These are phyloP conservation scores for Talinum fruticosum DNA, from an alignment of 148 eudicot genomes.

Conservation along the genomic window DNA sequence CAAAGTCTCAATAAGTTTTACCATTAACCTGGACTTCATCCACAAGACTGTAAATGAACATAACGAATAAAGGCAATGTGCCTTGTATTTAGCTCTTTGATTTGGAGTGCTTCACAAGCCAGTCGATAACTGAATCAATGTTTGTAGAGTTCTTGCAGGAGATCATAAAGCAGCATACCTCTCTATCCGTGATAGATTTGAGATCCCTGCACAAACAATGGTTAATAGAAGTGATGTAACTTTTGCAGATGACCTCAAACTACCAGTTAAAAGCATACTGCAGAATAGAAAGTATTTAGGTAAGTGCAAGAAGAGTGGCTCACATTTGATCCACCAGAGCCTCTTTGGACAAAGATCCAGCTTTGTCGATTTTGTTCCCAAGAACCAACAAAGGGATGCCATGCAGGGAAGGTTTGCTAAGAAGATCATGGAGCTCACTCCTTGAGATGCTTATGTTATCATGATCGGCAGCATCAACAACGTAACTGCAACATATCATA, in stretches of 20 bases:
- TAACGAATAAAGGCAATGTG: conserved; percentile 21
- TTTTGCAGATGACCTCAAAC: no score
- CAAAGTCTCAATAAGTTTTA: neutral
- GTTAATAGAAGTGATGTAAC: neutral
- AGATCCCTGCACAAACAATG: conserved; percentile 61
- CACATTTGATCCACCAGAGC: conserved; percentile 88
- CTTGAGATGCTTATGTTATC: conserved; percentile 83
- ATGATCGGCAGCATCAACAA: conserved; percentile 95
- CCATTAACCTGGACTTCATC: conserved; percentile 7
- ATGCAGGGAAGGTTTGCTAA: conserved; percentile 70
- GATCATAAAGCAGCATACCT: conserved; percentile 99
- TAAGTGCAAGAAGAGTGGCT: conserved; percentile 19
- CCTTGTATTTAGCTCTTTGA: conserved; percentile 60
- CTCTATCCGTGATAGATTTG: conserved; percentile 74
- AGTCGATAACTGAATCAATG: conserved; percentile 85
- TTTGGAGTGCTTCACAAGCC: conserved; percentile 98
- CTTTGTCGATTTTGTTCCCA: conserved; percentile 93
- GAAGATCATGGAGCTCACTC: conserved; percentile 91
- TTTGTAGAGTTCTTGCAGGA: conserved; percentile 98
- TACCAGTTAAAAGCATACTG: no score
- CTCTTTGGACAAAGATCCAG: conserved; percentile 68
- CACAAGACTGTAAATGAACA: conserved; percentile 15
- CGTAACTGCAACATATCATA: conserved; percentile 60
- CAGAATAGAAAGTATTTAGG: no score
- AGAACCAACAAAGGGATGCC: conserved; percentile 95